Base-by-base conservation (phyloP, 2,329 filamentous ascomycete genomes). In the Colletotrichum sojae region DNA sequence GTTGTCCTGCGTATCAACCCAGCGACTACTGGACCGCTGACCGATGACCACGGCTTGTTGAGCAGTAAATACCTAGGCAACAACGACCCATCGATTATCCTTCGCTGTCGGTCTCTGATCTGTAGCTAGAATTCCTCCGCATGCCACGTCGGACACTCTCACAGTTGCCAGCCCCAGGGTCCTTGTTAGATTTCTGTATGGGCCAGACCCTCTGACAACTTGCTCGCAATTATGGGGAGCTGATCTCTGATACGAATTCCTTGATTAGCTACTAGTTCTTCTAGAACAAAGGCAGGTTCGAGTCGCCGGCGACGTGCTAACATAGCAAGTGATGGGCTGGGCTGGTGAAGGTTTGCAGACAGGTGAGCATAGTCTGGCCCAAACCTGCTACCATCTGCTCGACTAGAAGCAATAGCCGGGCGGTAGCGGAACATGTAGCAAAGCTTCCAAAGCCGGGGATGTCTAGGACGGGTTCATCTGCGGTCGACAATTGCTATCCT, bases 261-360 rank as follows among this genome's bases (percentile, higher is more conserved):
- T 89, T 60, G 82, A 76, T 88, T n/a, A 88, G 88, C 31, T 89
- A 90, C 75, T 88, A 91, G 62, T 81, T 93, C 20, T 93, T 92
- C 78, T 83, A 84, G 53, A 91, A 92, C 70, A 82, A 83, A 27
- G 74, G 79, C n/a, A 80, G 64, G 40, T 77, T 89, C 88, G 90
- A 70, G 77, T 90, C 36, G 73, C 81, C 3, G 87, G 85, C 20
- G 84, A 89, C 69, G 77, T 89, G 68, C 75, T 88, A 10, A 79
- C 83, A 60, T 79, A 6, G 76, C 78, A 13, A 81, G 84, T 62
- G 71, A 71, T 16, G 75, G 75, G 3, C 75, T 16, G 75, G 75
- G 3, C 75, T 84, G 5, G 71, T 76, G 3, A 67, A 66, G 2
- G 73, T 86, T 2, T 73, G 79, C 27, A 81, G 80, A 31, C 81